Evolutionary conservation across 2,329 filamentous ascomycete genomes (phyloP).

Genomic region (Ophiocordyceps camponoti-floridani): DNA sequence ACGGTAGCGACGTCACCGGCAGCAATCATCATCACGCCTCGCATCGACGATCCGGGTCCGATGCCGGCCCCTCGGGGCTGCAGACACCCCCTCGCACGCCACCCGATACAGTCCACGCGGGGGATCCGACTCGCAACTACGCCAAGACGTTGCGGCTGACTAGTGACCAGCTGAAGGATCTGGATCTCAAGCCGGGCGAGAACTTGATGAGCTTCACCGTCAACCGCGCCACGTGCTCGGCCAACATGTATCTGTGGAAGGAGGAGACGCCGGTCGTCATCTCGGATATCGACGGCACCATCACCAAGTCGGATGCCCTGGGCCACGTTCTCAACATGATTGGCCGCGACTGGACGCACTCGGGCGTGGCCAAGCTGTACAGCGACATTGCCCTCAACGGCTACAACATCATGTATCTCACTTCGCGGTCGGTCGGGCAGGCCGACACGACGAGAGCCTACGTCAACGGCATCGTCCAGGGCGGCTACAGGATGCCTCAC

Average conservation of each 20-base stretch:
- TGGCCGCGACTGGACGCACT: constrained; percentile 93
- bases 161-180: constrained; percentile 79
- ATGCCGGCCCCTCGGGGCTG: constrained; percentile 32
- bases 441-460: constrained; percentile 83
- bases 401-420: constrained; percentile 98
- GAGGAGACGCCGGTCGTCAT: constrained; percentile 88
- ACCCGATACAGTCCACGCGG: constrained; percentile 42
- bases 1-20: constrained; percentile 48
- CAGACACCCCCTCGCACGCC: constrained; percentile 54
- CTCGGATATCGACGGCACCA: constrained; percentile 96
- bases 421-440: constrained; percentile 82
- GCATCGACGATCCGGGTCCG: constrained; percentile 51
- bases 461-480: constrained; percentile 75
- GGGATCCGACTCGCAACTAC: constrained; percentile 70
- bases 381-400: constrained; percentile 89
- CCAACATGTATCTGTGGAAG: constrained; percentile 87
- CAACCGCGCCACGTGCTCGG: constrained; percentile 80
- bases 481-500: constrained; percentile 67
- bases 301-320: constrained; percentile 90
- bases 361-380: constrained; percentile 92
- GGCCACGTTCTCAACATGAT: constrained; percentile 95
- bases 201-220: constrained; percentile 95
- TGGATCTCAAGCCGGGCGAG: constrained; percentile 67
- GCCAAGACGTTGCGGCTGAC: constrained; percentile 92
- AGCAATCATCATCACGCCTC: constrained; percentile 22